Conservation (phyloP, 2,329 filamentous ascomycete genomes). For the Periconia digitata region DNA sequence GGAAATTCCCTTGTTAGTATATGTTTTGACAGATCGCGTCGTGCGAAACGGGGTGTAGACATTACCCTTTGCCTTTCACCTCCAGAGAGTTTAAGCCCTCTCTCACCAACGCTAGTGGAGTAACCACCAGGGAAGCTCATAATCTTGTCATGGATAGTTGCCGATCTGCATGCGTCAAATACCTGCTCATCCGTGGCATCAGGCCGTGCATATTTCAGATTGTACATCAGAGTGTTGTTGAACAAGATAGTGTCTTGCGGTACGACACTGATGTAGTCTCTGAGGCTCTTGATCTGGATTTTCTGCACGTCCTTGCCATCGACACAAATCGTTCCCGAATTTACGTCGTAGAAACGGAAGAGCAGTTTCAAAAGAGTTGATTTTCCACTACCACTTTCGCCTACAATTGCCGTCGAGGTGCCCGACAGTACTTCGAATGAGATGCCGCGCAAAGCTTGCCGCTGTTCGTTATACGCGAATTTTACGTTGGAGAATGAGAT, state of each 20-base stretch:
- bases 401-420: conserved; percentile 59
- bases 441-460: conserved; percentile 50
- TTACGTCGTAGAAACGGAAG: conserved; percentile 59
- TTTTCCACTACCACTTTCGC: conserved; percentile 63
- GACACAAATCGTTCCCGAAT: conserved; percentile 53
- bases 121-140: conserved; percentile 50
- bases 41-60: neutral
- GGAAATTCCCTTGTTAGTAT: too few relatives aligned
- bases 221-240: conserved; percentile 63
- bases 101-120: conserved; percentile 30
- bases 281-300: conserved; percentile 57
- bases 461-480: conserved; percentile 35
- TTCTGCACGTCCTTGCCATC: conserved; percentile 60
- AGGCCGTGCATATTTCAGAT: conserved; percentile 61
- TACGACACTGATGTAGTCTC: conserved; percentile 62
- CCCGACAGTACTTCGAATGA: conserved; percentile 51
- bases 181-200: conserved; percentile 60
- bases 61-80: conserved; percentile 65
- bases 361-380: conserved; percentile 59
- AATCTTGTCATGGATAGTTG: conserved; percentile 64
- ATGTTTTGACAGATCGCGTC: neutral
- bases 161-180: conserved; percentile 58
- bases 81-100: conserved; percentile 54
- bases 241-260: conserved; percentile 65
- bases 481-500: conserved; percentile 17